Conservation (phyloP, 768 basidiomycete genomes). For the Suillus tomentosus region DNA sequence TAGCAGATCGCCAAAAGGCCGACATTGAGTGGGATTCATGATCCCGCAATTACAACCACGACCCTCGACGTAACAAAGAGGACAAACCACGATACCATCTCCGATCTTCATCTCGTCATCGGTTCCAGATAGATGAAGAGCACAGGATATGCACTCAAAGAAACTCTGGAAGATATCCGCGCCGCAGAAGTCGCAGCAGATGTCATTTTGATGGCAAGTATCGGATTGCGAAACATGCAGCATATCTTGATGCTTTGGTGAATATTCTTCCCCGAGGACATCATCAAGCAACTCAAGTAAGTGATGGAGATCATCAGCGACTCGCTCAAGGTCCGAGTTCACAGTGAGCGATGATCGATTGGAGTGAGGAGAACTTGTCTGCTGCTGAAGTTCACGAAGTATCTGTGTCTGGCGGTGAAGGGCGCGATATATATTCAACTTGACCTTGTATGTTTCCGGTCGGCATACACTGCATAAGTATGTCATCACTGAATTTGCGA, state of each 20-base stretch:
- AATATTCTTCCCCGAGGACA: conserved; percentile 51
- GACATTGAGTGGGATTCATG: conserved; percentile 66
- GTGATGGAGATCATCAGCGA: conserved; percentile 29
- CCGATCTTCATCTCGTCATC: conserved; percentile 30
- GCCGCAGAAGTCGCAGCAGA: conserved; percentile 77
- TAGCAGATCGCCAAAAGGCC: conserved; percentile 49
- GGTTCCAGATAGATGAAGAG: conserved; percentile 20
- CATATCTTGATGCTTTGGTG: conserved; percentile 27
- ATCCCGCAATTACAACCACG: conserved; percentile 62
- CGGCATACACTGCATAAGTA: conserved; percentile 67
- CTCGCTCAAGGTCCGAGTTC: conserved; percentile 1
- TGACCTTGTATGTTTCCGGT: conserved; percentile 74
- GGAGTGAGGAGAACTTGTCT: neutral
- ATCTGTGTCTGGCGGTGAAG: conserved; percentile 39
- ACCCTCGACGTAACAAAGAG: conserved; percentile 77
- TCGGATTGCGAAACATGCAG: conserved; percentile 31
- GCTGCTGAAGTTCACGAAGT: conserved; percentile 13
- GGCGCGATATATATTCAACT: conserved; percentile 60
- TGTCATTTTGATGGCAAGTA: conserved; percentile 27
- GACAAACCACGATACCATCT: conserved; percentile 58
- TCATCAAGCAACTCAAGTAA: conserved; percentile 49
- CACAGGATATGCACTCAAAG: conserved; percentile 66
- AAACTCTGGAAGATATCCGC: conserved; percentile 82
- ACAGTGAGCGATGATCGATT: neutral
- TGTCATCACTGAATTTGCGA: conserved; percentile 5